Base-by-base conservation (phyloP, 305 asterid genomes). In the Lippia alba region DNA sequence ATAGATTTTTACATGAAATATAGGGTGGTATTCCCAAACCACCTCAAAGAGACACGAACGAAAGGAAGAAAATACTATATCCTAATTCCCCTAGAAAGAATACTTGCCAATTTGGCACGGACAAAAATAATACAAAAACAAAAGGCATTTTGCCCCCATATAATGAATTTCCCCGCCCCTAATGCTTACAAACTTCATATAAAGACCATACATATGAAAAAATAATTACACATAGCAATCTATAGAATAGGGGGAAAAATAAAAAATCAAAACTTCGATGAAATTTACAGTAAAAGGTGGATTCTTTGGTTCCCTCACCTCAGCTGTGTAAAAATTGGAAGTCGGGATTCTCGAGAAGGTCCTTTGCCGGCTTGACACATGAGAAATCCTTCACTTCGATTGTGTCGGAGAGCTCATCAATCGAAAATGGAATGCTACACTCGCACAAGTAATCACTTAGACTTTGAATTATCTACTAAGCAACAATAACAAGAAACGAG, bases 371-470 rank as follows among this genome's bases (percentile, higher is more conserved):
- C 80, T 90, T 81, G 72, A 95, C 98, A 20, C 89, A 96, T 20
- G 84, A 76, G 85, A 92, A 95, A 71, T 92, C 99, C 87, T 89
- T 92, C 57, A 80, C 94, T 74, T 85, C 81, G 14, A 95, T 83
- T n/a, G 98, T 79, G 59, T 73, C 80, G 4, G 96, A 87, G 44
- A 95, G 89, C 24, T 95, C 98, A 45, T 92, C 98, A 56, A 90
- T 81, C 4, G 99, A 92, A 87, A 95, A 95, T 0, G 97, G 99
- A 66, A 92, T 95, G 87, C 98, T 95, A 96, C 83, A 84, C 59
- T 56, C 19, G 40, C 54, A 67, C 56, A 57, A 8, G 51, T 11
- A 20, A 32, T n/a, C 46, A 66, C 30, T 74, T 54, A 71, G 66
- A 3, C 56, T 51, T 49, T 18, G 11, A n/a, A 51, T 51, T 12